Conservation (phyloP, 495 filamentous ascomycete genomes). For the Trichoderma asperelloides region DNA sequence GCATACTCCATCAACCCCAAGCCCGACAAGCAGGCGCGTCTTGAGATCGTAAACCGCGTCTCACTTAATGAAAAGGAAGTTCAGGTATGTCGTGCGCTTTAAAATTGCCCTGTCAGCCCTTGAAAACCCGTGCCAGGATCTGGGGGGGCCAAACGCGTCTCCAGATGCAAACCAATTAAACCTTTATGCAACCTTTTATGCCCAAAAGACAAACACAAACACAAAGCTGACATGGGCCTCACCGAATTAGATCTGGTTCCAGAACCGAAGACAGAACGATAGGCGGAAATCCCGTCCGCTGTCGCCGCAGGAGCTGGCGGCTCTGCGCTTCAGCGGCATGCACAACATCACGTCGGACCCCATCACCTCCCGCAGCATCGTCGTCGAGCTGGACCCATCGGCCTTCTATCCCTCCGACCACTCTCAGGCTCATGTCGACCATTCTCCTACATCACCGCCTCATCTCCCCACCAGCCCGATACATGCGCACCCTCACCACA, state of each 20-base stretch:
- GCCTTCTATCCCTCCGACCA: constrained; percentile 16
- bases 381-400: constrained; percentile 13
- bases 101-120: neutral
- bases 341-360: constrained; percentile 42
- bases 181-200: constrained; percentile 3
- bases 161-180: neutral
- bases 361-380: constrained; percentile 19
- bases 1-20: constrained; percentile 82
- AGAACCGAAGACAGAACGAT: constrained; percentile 91
- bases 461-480: constrained; percentile 6
- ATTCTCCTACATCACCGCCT: constrained; percentile 9
- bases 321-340: constrained; percentile 47
- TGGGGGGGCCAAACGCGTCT: constrained; percentile 1
- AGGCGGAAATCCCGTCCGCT: constrained; percentile 84
- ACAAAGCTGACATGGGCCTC: constrained; percentile 14
- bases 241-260: constrained; percentile 85
- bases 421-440: constrained; percentile 12
- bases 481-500: constrained; percentile 5
- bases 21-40: constrained; percentile 82
- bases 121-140: neutral
- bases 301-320: constrained; percentile 68
- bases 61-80: constrained; percentile 95
- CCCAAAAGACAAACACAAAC: neutral
- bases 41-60: constrained; percentile 74
- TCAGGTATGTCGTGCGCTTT: constrained; percentile 56